Base-by-base conservation (phyloP, 2,329 filamentous ascomycete species). In the Seiridium cupressi region DNA sequence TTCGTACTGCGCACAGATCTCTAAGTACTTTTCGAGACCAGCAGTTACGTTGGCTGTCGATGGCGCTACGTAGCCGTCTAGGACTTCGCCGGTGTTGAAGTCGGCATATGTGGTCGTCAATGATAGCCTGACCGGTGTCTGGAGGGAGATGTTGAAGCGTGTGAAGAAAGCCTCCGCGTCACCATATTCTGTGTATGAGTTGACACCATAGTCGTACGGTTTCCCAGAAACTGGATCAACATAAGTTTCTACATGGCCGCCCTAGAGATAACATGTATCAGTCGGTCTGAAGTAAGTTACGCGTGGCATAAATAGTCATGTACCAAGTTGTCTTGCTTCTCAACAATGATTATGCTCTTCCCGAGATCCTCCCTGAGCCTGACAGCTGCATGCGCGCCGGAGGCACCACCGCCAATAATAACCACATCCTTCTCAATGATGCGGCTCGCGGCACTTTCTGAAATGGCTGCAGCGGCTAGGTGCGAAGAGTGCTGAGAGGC, bases 221-320 rank as follows among this genome's bases (percentile, higher is more conserved):
- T 54, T 63, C 13, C 70, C 72, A 2, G 71, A 76, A n/a, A 73
- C 67, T n/a, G 76, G 76, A 42, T 78, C 77, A 3, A 66, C 71
- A 64, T 80, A 84, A 8, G 79, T 83, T 31, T 80, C 70, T 5
- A 79, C 77, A 62, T 84, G 80, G 2, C 82, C 81, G 18, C 82
- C 82, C 55, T 58, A 26, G 10, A 11, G 26, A 32, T 3, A 3
- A 44, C 26, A 31, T n/a, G 47, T 18, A 40, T 4, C 42, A 10
- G 13, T 35, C 8, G 1, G 47, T 10, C 26, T 7, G 26, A 32
- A 26, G 3, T 34, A 6, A n/a, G 10, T 48, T 51, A n/a, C 32
- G 3, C 49, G 35, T 7, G 35, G 26, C 31, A 36, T 42, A 44
- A 36, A 34, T 8, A 57, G 32, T 42, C 9, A 36, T 11, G 7